Evolutionary conservation across 202 grass and related monocot genomes (phyloP).

Genomic region (Setaria italica): DNA sequence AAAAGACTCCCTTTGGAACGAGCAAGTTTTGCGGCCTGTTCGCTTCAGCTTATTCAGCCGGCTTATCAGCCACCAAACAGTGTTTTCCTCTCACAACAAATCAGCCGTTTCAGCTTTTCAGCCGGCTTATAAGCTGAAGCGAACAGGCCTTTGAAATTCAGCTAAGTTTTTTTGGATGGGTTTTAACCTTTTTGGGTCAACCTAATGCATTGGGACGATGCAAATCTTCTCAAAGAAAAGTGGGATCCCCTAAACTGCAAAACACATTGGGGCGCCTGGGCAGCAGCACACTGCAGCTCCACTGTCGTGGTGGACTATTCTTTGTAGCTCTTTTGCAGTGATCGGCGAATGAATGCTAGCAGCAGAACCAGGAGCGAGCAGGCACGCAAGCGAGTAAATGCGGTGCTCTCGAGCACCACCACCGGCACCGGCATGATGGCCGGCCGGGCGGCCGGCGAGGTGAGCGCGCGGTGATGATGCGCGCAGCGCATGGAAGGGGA

Average conservation of each 20-base stretch:
- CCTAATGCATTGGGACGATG: too few relatives aligned
- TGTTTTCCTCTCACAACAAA: too few relatives aligned
- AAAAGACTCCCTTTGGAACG: too few relatives aligned
- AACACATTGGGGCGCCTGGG: neutral
- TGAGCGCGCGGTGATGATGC: constrained; percentile 45
- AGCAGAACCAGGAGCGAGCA: neutral
- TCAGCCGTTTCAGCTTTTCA: too few relatives aligned
- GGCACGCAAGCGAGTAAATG: constrained; percentile 27
- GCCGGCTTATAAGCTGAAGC: too few relatives aligned
- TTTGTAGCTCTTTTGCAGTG: neutral
- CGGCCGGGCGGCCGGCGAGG: constrained; percentile 19
- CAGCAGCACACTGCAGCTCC: neutral
- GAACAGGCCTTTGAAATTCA: too few relatives aligned
- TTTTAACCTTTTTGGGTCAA: too few relatives aligned
- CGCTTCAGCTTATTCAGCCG: too few relatives aligned
- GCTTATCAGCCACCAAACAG: too few relatives aligned
- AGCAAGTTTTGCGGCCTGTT: too few relatives aligned
- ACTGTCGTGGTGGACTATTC: neutral
- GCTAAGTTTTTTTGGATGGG: too few relatives aligned
- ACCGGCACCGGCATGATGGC: constrained; percentile 16
- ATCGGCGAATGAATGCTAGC: neutral
- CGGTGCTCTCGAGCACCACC: constrained; percentile 41
- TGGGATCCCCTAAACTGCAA: neutral
- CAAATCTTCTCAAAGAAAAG: too few relatives aligned
- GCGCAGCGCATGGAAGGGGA: constrained; percentile 48